Conservation (phyloP, 148 eudicot genomes). For the Silene uniflora region DNA sequence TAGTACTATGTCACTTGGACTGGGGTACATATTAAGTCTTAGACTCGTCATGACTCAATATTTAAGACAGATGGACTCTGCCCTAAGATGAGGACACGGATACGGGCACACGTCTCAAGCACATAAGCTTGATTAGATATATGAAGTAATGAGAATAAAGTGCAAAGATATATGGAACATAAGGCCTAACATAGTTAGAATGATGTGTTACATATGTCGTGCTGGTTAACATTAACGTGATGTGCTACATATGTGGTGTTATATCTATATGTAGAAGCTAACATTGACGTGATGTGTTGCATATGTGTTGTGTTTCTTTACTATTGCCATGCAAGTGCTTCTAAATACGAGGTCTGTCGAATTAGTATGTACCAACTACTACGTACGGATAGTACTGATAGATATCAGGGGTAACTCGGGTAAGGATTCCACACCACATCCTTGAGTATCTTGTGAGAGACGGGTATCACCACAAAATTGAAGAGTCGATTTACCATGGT, state of each 20-base stretch:
- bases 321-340: background rate
- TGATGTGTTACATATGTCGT: no score
- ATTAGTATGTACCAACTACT: background rate
- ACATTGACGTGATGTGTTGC: background rate
- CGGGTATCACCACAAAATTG: background rate
- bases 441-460: background rate
- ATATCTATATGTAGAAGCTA: no score
- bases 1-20: background rate
- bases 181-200: background rate
- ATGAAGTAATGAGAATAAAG: background rate
- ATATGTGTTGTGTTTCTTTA: no score
- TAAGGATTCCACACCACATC: background rate
- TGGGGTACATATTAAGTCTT: background rate
- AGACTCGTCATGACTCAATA: background rate
- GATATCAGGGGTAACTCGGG: background rate
- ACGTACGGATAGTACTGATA: no score
- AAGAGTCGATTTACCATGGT: no score
- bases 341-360: background rate
- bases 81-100: background rate
- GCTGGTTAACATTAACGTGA: no score
- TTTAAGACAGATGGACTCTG: background rate
- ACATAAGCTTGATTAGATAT: background rate
- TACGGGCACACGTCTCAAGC: background rate
- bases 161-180: background rate
- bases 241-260: no score